Percentiles rank a stretch among this genome's conserved stretches.
phyloP scores from a whole-genome alignment of 106 monocot genomes.

The Acorus gramineus region DNA sequence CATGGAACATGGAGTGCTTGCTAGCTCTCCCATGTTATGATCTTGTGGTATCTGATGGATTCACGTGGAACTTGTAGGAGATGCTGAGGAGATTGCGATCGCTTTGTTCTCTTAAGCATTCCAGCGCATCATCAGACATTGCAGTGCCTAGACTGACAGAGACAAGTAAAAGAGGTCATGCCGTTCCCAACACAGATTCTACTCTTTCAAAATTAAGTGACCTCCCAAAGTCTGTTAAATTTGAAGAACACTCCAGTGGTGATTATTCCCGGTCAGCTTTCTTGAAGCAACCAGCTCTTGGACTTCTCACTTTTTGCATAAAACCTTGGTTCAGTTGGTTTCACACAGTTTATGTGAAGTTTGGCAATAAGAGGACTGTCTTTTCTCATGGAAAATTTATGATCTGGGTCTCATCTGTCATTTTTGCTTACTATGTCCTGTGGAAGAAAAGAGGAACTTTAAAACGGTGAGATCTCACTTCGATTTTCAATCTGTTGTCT shows the following conservation, averaged over 20 bases:
- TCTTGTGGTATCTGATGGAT: no score
- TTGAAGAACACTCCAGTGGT: not conserved
- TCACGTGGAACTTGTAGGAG: slow-evolving; percentile 24
- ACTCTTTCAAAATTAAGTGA: slow-evolving; percentile 3
- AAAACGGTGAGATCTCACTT: slow-evolving; percentile 28
- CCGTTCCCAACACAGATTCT: slow-evolving; percentile 10
- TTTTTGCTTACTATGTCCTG: slow-evolving; percentile 33
- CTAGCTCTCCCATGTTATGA: no score
- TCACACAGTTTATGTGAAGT: slow-evolving; percentile 29
- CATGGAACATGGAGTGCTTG: no score
- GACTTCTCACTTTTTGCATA: slow-evolving; percentile 11
- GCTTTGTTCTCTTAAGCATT: slow-evolving; percentile 21
- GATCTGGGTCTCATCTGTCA: slow-evolving; percentile 27
- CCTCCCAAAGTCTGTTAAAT: slow-evolving; percentile 11
- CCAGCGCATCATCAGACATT: slow-evolving; percentile 11
- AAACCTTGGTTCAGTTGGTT: slow-evolving; percentile 41
- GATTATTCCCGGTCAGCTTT: slow-evolving; percentile 9
- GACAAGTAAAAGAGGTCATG: not conserved
- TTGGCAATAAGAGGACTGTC: slow-evolving; percentile 23
- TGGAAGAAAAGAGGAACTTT: slow-evolving; percentile 30
- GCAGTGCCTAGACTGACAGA: slow-evolving; percentile 7
- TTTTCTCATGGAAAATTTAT: slow-evolving; percentile 45
- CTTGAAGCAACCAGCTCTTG: slow-evolving; percentile 16
- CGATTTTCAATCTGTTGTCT: no score
- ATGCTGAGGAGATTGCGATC: slow-evolving; percentile 44